Evolutionary conservation across 2,329 filamentous ascomycete genomes (phyloP).

Genomic region (Colletotrichum tabaci): DNA sequence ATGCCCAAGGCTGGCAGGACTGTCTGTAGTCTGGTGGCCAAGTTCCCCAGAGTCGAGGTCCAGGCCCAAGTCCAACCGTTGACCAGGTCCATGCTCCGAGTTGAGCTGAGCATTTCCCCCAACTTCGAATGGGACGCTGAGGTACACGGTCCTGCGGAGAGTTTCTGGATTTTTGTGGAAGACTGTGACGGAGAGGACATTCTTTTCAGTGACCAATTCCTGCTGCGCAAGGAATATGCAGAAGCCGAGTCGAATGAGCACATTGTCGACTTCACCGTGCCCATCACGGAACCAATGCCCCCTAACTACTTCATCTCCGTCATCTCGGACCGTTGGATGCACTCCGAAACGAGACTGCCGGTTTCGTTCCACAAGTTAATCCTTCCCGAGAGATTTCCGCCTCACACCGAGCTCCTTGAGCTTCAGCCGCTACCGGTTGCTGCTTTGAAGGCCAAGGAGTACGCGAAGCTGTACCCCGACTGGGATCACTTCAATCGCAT

Average conservation of each 20-base stretch:
- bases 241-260: conserved; percentile 91
- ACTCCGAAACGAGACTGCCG: conserved; percentile 92
- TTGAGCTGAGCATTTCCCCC: conserved; percentile 92
- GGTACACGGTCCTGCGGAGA: conserved; percentile 89
- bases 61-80: conserved; percentile 96
- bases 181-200: conserved; percentile 98
- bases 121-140: conserved; percentile 97
- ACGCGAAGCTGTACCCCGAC: conserved; percentile 83
- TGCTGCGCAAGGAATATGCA: conserved; percentile 92
- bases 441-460: conserved; percentile 89
- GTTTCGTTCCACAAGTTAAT: conserved; percentile 97
- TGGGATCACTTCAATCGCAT: conserved; percentile 97
- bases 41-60: conserved; percentile 93
- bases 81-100: conserved; percentile 91
- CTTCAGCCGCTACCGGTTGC: conserved; percentile 92
- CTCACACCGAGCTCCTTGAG: conserved; percentile 92
- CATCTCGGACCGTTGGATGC: conserved; percentile 97
- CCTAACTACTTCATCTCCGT: conserved; percentile 99
- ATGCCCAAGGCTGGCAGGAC: conserved; percentile 89
- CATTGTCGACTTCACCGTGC: conserved; percentile 94
- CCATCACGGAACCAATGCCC: conserved; percentile 97
- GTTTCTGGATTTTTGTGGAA: conserved; percentile 97
- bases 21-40: conserved; percentile 88
- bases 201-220: conserved; percentile 93
- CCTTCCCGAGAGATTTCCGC: conserved; percentile 93